Evolutionary conservation across 768 basidiomycete genomes (phyloP).

Genomic region (Neoboletus magnificus): DNA sequence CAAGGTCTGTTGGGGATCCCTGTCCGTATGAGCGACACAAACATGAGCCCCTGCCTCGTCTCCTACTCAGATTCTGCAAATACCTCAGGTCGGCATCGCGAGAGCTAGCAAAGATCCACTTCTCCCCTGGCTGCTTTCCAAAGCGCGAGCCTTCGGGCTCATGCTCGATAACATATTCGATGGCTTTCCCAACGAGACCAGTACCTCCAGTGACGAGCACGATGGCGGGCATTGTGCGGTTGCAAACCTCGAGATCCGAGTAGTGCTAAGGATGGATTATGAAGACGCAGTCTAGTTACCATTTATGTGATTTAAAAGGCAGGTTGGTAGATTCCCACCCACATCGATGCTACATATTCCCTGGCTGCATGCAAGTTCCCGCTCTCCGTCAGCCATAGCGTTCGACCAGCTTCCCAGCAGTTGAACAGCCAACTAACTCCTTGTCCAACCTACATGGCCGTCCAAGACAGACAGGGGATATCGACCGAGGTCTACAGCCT

Average conservation of each 20-base stretch:
- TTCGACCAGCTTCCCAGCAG: slow-evolving; percentile 5
- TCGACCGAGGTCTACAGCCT: slow-evolving; percentile 60
- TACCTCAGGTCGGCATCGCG: slow-evolving; percentile 85
- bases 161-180: slow-evolving; percentile 71
- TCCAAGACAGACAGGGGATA: slow-evolving; percentile 51
- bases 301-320: background rate
- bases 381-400: slow-evolving; percentile 2
- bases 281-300: background rate
- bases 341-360: background rate
- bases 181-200: slow-evolving; percentile 85
- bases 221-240: slow-evolving; percentile 37
- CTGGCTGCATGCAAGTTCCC: slow-evolving; percentile 10
- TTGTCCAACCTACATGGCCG: slow-evolving; percentile 1
- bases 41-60: background rate
- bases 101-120: slow-evolving; percentile 81
- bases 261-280: background rate
- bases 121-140: slow-evolving; percentile 71
- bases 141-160: slow-evolving; percentile 78
- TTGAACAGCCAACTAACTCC: background rate
- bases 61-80: background rate
- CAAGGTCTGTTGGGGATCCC: slow-evolving; percentile 66
- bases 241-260: background rate
- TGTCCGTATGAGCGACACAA: slow-evolving; percentile 27
- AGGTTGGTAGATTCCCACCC: slow-evolving; percentile 17
- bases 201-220: slow-evolving; percentile 83